Conservation (phyloP, 2,329 filamentous ascomycete species). For the Colletotrichum sidae region DNA sequence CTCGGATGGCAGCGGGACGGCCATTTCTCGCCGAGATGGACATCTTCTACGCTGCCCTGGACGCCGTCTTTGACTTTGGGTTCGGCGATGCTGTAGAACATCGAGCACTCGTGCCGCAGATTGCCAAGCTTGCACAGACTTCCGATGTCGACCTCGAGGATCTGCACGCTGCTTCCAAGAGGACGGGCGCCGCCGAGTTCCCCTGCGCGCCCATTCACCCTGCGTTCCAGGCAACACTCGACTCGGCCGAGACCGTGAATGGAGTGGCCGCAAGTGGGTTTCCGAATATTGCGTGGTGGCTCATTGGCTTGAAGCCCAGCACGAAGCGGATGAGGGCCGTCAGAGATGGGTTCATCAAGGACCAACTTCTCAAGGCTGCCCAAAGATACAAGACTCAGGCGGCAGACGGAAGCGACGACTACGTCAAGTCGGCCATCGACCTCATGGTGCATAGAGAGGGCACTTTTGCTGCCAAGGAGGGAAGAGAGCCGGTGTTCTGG, state of each 20-base stretch:
- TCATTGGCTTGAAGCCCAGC: constrained; percentile 1
- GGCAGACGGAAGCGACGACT: neutral
- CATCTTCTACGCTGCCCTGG: constrained; percentile 47
- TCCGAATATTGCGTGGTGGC: neutral
- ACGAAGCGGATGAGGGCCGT: neutral
- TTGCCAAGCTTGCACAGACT: neutral
- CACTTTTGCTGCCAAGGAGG: constrained; percentile 27
- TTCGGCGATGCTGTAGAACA: constrained; percentile 39
- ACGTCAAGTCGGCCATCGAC: constrained; percentile 42
- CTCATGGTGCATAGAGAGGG: constrained; percentile 49
- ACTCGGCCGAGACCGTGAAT: constrained; percentile 3
- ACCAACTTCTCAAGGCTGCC: constrained; percentile 12
- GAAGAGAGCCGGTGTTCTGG: constrained; percentile 15
- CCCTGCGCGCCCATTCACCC: neutral
- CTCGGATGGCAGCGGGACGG: constrained; percentile 40
- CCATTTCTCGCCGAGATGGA: constrained; percentile 49
- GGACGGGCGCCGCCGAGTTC: neutral
- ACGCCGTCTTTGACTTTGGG: constrained; percentile 49
- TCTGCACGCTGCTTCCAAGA: neutral
- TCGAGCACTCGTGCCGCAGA: neutral
- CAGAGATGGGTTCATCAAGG: neutral
- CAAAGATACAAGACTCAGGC: constrained; percentile 7
- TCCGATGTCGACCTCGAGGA: neutral
- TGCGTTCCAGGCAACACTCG: constrained; percentile 1
- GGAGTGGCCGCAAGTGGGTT: neutral